phyloP scores from a whole-genome alignment of 352 stramenopile genomes.

The Globisporangium polare region DNA sequence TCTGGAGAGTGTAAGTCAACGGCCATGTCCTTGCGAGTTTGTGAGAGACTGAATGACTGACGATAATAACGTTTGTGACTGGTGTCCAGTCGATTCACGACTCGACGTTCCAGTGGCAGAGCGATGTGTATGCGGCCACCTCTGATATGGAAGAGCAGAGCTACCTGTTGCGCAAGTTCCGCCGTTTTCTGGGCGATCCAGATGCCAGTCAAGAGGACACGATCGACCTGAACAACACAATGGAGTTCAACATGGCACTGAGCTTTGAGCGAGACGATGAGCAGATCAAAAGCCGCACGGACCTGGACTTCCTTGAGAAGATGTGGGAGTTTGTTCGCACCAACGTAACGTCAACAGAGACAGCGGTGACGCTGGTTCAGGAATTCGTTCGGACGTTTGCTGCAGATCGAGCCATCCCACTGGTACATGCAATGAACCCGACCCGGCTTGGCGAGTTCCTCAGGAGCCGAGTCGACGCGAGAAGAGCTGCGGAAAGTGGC shows the following conservation, averaged over 20 bases:
- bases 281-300: not conserved
- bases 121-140: not conserved
- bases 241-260: slow-evolving; percentile 15
- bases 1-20: slow-evolving; percentile 11
- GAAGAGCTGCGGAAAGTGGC: not conserved
- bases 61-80: not conserved
- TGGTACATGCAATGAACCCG: slow-evolving; percentile 14
- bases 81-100: not conserved
- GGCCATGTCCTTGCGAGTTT: not conserved
- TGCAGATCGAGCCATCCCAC: slow-evolving; percentile 5
- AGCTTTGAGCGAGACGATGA: slow-evolving; percentile 8
- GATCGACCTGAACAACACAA: slow-evolving; percentile 14
- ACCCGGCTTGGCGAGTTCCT: slow-evolving; percentile 14
- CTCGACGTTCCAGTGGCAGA: not conserved
- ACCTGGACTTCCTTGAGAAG: slow-evolving; percentile 17
- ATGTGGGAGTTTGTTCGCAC: slow-evolving; percentile 18
- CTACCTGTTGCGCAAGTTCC: slow-evolving; percentile 4
- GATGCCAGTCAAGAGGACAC: not conserved
- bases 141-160: not conserved
- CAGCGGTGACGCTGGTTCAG: slow-evolving; percentile 2
- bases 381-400: slow-evolving; percentile 12
- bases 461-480: not conserved
- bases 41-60: not conserved
- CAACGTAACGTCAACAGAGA: not conserved
- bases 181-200: slow-evolving; percentile 7